phyloP scores from a whole-genome alignment of 1,284 basidiomycete genomes.

The Fomitopsis pinicola region DNA sequence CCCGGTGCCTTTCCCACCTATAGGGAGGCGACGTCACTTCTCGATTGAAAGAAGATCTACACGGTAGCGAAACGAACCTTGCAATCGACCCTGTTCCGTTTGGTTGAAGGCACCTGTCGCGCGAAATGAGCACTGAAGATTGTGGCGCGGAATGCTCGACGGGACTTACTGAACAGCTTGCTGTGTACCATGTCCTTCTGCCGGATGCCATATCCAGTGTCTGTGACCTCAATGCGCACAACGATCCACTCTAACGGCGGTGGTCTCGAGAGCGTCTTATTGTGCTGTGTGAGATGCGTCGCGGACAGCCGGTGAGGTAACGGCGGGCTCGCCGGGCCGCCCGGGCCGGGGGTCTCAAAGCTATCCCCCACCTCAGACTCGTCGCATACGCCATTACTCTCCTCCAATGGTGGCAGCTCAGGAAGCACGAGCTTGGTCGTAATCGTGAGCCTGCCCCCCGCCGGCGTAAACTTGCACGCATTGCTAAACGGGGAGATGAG shows the following conservation, averaged over 20 bases:
- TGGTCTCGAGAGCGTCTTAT: constrained; percentile 34
- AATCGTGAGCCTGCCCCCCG: constrained; percentile 64
- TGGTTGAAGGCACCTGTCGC: constrained; percentile 68
- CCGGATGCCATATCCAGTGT: constrained; percentile 78
- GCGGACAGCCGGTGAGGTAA: constrained; percentile 35
- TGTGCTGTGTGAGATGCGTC: constrained; percentile 47
- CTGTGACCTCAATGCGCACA: constrained; percentile 76
- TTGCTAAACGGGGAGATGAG: constrained; percentile 39
- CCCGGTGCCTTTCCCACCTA: constrained; percentile 82
- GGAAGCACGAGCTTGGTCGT: constrained; percentile 57
- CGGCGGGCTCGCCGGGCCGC: background rate
- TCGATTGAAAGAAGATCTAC: background rate
- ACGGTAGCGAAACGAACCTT: constrained; percentile 38
- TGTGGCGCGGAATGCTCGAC: background rate
- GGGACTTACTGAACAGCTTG: constrained; percentile 68
- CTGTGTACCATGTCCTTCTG: constrained; percentile 68
- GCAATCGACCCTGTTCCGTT: constrained; percentile 76
- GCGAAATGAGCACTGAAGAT: background rate
- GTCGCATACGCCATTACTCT: background rate
- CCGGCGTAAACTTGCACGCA: constrained; percentile 77
- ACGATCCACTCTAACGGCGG: constrained; percentile 54
- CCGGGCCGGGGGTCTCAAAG: background rate
- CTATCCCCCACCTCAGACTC: background rate
- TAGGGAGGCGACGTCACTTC: background rate
- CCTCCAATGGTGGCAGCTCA: background rate